phyloP scores from a whole-genome alignment of 2,329 filamentous ascomycete genomes.

The Piedraia hortae region DNA sequence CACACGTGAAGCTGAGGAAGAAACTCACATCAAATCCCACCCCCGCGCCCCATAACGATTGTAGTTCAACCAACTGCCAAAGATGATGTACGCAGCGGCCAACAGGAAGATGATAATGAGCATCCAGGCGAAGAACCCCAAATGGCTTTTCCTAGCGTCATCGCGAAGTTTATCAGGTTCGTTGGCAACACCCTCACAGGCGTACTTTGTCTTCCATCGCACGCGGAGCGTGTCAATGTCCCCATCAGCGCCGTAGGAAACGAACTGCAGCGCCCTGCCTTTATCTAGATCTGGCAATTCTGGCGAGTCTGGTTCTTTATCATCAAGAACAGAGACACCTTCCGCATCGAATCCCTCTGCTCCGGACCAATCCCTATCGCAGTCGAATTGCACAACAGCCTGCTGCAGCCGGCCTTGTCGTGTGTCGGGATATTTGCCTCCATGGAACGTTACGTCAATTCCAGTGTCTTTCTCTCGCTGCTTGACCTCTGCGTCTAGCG shows the following conservation, averaged over 20 bases:
- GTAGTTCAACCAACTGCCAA: slow-evolving; percentile 97
- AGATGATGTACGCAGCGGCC: slow-evolving; percentile 76
- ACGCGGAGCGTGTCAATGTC: slow-evolving; percentile 39
- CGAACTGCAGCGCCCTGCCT: slow-evolving; percentile 41
- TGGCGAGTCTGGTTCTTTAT: slow-evolving; percentile 11
- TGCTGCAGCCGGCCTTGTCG: slow-evolving; percentile 31
- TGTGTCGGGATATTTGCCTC: slow-evolving; percentile 25
- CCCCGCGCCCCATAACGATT: slow-evolving; percentile 84
- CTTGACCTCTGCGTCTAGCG: slow-evolving; percentile 37
- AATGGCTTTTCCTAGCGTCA: slow-evolving; percentile 23
- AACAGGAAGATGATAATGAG: slow-evolving; percentile 69
- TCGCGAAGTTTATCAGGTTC: slow-evolving; percentile 9
- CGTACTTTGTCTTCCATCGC: slow-evolving; percentile 69
- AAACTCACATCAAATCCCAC: slow-evolving; percentile 79
- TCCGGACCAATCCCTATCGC: slow-evolving; percentile 43
- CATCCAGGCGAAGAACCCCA: slow-evolving; percentile 97
- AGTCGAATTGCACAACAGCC: slow-evolving; percentile 64
- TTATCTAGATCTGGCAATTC: slow-evolving; percentile 19
- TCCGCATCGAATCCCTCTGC: slow-evolving; percentile 39
- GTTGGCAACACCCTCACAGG: slow-evolving; percentile 35
- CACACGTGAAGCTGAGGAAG: too few species aligned
- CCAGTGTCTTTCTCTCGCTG: slow-evolving; percentile 44
- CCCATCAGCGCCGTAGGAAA: slow-evolving; percentile 37
- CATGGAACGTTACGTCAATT: slow-evolving; percentile 38
- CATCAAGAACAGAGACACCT: slow-evolving; percentile 19